Base-by-base conservation (phyloP, 768 basidiomycete genomes). In the Ephemerocybe angulata region DNA sequence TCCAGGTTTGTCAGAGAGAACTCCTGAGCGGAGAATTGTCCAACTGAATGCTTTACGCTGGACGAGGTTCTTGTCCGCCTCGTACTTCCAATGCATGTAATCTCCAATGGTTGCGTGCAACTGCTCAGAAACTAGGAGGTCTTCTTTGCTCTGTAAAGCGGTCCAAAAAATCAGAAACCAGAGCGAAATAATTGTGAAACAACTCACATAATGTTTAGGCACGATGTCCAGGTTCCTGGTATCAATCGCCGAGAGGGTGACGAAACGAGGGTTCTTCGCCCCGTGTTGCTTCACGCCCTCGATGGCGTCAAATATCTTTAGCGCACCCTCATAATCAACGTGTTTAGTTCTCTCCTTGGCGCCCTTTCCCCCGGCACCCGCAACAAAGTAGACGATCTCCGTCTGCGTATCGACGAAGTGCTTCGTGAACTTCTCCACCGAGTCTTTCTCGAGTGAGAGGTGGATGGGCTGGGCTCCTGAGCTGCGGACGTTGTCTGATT, bases 271-370 rank as follows among this genome's bases (percentile, higher is more conserved):
- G 56, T 77, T 78, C n/a, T 60, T 52, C 1, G 72, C 33, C 6
- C 60, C 73, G 22, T 50, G 49, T 27, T 44, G 22, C 42, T 76
- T 60, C 2, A 83, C 70, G 0, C 43, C 68, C 63, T 87, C 86
- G 50, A 88, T 72, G 0, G 85, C 86, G 62, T 88, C 86, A 61
- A 83, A 87, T 2, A 86, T 78, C 67, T 87, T 88, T 33, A 88
- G 58, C 0, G 85, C 84, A 8, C 85, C 86, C 47, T 84, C 81
- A 59, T 80, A 82, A 60, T 81, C 79, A 5, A 87, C 84, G 27
- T 71, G 73, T 63, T 76, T 78, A 2, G 81, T 85, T 29, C 79
- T 63, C 60, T 81, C 80, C 31, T 73, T 71, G 0, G 78, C 79
- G 6, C 82, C 84, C 59, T 82, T 82, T 0, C 82, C 82, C 0